A percentile compares a stretch with the other conserved stretches of the same genome.
Evolutionary conservation across 2,329 filamentous ascomycete species (phyloP).

Genomic region (Fusarium haematococcum): DNA sequence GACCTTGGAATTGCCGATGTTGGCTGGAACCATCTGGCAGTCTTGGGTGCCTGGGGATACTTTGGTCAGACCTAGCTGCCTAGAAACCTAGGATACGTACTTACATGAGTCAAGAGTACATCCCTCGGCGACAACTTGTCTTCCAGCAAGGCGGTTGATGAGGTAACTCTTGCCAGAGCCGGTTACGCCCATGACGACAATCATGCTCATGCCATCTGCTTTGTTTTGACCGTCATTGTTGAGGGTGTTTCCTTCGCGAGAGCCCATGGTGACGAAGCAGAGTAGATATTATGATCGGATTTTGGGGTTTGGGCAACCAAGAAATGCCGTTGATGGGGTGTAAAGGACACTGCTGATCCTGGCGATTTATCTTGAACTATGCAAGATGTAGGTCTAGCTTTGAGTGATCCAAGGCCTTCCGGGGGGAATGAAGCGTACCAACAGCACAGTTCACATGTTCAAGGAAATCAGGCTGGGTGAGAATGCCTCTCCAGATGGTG

Average conservation of each 20-base stretch:
- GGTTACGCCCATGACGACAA: background rate
- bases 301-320: background rate
- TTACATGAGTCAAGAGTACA: background rate
- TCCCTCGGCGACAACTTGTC: background rate
- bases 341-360: background rate
- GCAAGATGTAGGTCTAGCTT: background rate
- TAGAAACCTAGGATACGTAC: background rate
- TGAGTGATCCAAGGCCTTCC: background rate
- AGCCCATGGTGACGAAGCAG: background rate
- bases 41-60: background rate
- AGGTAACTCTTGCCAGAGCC: background rate
- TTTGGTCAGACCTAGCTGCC: background rate
- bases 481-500: background rate
- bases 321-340: background rate
- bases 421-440: background rate
- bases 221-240: background rate
- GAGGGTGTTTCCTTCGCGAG: background rate
- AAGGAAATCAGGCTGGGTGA: background rate
- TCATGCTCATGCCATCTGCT: background rate
- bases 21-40: background rate
- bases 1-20: background rate
- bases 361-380: background rate
- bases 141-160: background rate
- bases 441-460: background rate
- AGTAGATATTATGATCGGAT: background rate